These are phyloP conservation scores for Paxillus ammoniavirescens DNA, from an alignment of 768 basidiomycete species.

Conservation along the genomic window DNA sequence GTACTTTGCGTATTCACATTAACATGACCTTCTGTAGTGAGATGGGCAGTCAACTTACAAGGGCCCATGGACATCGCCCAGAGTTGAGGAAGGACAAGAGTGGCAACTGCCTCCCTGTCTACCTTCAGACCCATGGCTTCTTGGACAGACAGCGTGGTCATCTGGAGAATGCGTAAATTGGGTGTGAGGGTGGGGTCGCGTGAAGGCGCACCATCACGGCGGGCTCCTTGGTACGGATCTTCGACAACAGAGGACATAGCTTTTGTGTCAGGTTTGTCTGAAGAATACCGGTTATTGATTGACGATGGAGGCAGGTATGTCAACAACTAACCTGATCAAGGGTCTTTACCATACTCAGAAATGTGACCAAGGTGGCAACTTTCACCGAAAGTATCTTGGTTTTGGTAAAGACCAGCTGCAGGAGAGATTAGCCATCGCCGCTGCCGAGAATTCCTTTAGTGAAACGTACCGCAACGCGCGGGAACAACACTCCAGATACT, in stretches of 20 bases:
- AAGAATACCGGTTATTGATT: constrained; percentile 1
- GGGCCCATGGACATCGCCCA: constrained; percentile 99
- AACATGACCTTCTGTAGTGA: not conserved
- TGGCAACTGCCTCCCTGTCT: constrained; percentile 89
- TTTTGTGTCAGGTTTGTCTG: constrained; percentile 90
- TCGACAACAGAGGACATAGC: constrained; percentile 89
- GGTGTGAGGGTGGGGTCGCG: not conserved
- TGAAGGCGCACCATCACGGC: constrained; percentile 71
- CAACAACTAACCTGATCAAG: constrained; percentile 75
- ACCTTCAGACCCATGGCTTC: constrained; percentile 96
- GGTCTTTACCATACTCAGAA: constrained; percentile 84
- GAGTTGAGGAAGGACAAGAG: constrained; percentile 83
- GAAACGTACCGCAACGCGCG: constrained; percentile 81
- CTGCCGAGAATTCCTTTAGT: not conserved
- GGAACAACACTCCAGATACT: constrained; percentile 86
- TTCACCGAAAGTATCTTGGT: constrained; percentile 90
- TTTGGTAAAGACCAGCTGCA: constrained; percentile 87
- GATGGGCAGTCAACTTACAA: constrained; percentile 43
- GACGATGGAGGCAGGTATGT: not conserved
- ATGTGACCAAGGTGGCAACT: constrained; percentile 82
- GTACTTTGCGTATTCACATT: constrained; percentile 40
- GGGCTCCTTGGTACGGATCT: constrained; percentile 95
- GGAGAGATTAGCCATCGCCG: constrained; percentile 12
- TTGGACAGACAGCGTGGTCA: constrained; percentile 87
- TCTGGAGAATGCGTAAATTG: constrained; percentile 40